Evolutionary conservation across 192 early-diverging fungal species (phyloP).

Genomic region (Umbelopsis sp.): DNA sequence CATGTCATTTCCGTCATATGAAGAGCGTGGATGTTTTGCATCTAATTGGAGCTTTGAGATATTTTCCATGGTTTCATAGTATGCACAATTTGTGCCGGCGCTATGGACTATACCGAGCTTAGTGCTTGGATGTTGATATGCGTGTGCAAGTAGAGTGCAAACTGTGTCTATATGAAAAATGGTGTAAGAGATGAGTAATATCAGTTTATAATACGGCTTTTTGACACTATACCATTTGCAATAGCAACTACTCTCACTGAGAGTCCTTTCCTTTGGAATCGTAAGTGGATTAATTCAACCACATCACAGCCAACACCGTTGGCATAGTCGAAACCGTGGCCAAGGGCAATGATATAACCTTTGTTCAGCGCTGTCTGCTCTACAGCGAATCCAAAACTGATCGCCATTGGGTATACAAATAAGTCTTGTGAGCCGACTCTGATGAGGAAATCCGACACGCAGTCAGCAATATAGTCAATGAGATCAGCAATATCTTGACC

Average conservation of each 20-base stretch:
- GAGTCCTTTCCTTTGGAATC: slow-evolving; percentile 68
- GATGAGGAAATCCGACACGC: slow-evolving; percentile 41
- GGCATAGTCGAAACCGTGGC: slow-evolving; percentile 79
- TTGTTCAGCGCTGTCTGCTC: slow-evolving; percentile 69
- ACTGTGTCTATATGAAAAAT: slow-evolving; percentile 78
- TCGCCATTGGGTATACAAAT: slow-evolving; percentile 61
- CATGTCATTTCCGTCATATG: slow-evolving; percentile 57
- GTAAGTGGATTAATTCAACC: slow-evolving; percentile 74
- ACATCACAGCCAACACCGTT: slow-evolving; percentile 85
- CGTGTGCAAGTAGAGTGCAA: slow-evolving; percentile 85
- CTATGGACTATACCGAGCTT: slow-evolving; percentile 85
- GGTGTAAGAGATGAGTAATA: slow-evolving; percentile 16
- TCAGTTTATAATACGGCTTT: not conserved
- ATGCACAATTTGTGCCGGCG: slow-evolving; percentile 90
- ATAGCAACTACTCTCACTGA: slow-evolving; percentile 60
- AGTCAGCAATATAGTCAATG: slow-evolving; percentile 81
- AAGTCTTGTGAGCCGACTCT: slow-evolving; percentile 49
- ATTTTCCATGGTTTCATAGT: slow-evolving; percentile 57
- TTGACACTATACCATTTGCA: slow-evolving; percentile 33
- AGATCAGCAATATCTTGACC: slow-evolving; percentile 54
- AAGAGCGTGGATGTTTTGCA: slow-evolving; percentile 9
- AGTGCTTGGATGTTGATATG: slow-evolving; percentile 78
- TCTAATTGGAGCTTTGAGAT: slow-evolving; percentile 43
- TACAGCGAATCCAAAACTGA: slow-evolving; percentile 92
- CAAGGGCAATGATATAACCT: slow-evolving; percentile 64